Base-by-base conservation (phyloP, 1,284 basidiomycete genomes). In the Apiotrichum veenhuisii region DNA sequence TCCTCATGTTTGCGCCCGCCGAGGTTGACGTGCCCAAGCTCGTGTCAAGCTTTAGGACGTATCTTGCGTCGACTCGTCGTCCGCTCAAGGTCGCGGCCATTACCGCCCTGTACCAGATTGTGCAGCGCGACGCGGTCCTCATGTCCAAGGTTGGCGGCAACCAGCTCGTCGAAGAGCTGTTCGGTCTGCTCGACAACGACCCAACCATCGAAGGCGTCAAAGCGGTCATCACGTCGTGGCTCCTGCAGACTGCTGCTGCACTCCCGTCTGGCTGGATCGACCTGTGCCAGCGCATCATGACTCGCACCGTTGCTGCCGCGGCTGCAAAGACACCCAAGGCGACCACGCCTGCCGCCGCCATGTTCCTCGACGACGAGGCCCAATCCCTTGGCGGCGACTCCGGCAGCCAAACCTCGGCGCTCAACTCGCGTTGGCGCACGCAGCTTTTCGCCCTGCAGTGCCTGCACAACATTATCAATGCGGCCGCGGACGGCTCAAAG, bases 211-310 rank as follows among this genome's bases (percentile, higher is more conserved):
- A 94, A 61, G 95, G 95, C 2, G 91, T 98, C 27, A 82, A 89
- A 44, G 88, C 91, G 64, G 91, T 98, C 48, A 95, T 98, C 65
- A 81, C 84, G n/a, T 91, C 87, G 64, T 99, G 96, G 96, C 81
- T 98, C 12, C 85, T 88, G 61, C 94, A 98, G 74, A 98, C 96
- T 0, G 93, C 93, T 0, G 83, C 90, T 22, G 84, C 89, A 52
- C 91, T 94, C 60, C 94, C 96, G 0, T 91, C 88, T 0, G 94
- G 93, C 1, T 99, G 96, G 96, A 96, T 99, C 60, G 93, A 96
- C 70, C 81, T 98, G 1, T 98, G 95, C 70, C 93, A 98, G 74
- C 82, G 92, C 34, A 98, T 98, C 75, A 96, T 98, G 90, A 86
- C 71, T 9, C 62, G 69, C 14, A 70, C 73, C 4, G 63, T 64